Percentiles rank a stretch among this genome's conserved stretches.
These are phyloP conservation scores for Mucor sp. DNA, from an alignment of 371 early-diverging fungal genomes.

Conservation along the genomic window DNA sequence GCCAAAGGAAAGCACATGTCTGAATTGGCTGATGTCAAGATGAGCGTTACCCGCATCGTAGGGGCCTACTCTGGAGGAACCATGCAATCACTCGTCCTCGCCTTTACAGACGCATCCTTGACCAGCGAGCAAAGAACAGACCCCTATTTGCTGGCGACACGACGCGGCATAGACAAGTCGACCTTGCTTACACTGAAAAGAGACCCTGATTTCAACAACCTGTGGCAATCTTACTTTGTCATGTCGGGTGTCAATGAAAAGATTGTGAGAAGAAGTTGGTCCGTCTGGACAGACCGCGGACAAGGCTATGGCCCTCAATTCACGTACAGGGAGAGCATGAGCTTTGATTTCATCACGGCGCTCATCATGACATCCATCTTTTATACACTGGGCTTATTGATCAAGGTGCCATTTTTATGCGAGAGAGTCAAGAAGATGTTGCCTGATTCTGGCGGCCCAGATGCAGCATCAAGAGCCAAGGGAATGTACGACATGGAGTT, in stretches of 20 bases:
- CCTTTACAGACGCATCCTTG: conserved; percentile 19
- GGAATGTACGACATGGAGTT: conserved; percentile 50
- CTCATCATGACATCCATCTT: conserved; percentile 38
- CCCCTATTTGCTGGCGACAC: conserved; percentile 45
- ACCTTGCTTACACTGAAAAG: conserved; percentile 30
- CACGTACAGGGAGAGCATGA: conserved; percentile 59
- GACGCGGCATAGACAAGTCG: too few relatives aligned
- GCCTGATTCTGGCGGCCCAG: background rate
- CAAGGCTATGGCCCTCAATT: conserved; percentile 58
- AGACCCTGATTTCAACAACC: conserved; percentile 31
- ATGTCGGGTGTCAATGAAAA: conserved; percentile 61
- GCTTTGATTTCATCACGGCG: conserved; percentile 39
- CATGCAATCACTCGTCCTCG: conserved; percentile 42
- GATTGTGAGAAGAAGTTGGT: conserved; percentile 58
- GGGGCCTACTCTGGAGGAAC: conserved; percentile 68
- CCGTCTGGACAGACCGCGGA: conserved; percentile 44
- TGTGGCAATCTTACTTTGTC: conserved; percentile 66
- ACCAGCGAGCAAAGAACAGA: conserved; percentile 23
- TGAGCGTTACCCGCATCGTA: conserved; percentile 49
- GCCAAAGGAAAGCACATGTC: too few relatives aligned
- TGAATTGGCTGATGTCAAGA: conserved; percentile 56
- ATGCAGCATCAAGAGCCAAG: conserved; percentile 38
- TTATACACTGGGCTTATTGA: conserved; percentile 29
- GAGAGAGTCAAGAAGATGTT: conserved; percentile 44
- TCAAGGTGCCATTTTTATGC: conserved; percentile 36